Conservation (phyloP, 495 filamentous ascomycete species). For the Penicillium canariense region DNA sequence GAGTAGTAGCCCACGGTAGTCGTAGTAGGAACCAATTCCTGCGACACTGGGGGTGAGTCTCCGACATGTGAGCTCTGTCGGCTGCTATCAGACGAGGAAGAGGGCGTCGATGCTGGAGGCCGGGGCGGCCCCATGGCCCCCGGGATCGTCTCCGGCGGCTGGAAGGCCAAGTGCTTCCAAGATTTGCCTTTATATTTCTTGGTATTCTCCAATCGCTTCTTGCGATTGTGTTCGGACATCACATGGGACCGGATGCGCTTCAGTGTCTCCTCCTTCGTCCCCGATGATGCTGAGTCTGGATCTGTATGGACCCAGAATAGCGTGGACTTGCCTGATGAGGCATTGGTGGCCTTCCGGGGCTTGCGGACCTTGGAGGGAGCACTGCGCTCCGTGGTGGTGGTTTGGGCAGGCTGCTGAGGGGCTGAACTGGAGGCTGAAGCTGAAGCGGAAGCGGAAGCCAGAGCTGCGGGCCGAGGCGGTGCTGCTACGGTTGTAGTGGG, state of each 20-base stretch:
- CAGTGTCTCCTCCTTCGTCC: slow-evolving; percentile 44
- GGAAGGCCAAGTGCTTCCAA: slow-evolving; percentile 44
- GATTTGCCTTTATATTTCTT: slow-evolving; percentile 46
- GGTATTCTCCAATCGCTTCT: slow-evolving; percentile 45
- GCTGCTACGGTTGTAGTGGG: not conserved
- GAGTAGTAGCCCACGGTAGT: slow-evolving; percentile 12
- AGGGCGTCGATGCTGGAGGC: slow-evolving; percentile 9
- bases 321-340: slow-evolving; percentile 35
- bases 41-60: slow-evolving; percentile 6
- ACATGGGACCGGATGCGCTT: slow-evolving; percentile 52
- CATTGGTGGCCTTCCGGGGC: slow-evolving; percentile 39
- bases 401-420: not conserved
- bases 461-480: slow-evolving; percentile 1
- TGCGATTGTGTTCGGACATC: slow-evolving; percentile 52
- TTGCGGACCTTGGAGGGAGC: slow-evolving; percentile 38
- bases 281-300: slow-evolving; percentile 37
- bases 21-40: slow-evolving; percentile 14
- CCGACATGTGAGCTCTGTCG: slow-evolving; percentile 14
- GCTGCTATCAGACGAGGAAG: slow-evolving; percentile 12
- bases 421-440: not conserved
- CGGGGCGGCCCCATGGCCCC: slow-evolving; percentile 17
- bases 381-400: slow-evolving; percentile 23
- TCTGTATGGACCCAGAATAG: slow-evolving; percentile 50
- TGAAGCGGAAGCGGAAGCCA: not conserved
- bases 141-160: slow-evolving; percentile 31